phyloP scores from a whole-genome alignment of 1,284 basidiomycete genomes.

The Termitomyces sp. region DNA sequence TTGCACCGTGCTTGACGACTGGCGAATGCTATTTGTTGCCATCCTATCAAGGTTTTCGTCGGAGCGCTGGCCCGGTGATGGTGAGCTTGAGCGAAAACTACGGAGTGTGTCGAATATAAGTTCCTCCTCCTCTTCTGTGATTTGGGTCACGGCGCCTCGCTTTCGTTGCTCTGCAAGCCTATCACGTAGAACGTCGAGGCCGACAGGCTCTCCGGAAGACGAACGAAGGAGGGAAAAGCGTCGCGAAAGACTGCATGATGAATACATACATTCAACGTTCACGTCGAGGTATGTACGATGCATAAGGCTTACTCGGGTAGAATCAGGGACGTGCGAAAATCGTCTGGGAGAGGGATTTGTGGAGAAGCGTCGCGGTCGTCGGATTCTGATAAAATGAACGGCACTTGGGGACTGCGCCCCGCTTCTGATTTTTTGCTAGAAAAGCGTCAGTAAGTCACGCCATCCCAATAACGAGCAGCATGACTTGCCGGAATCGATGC shows the following conservation, averaged over 20 bases:
- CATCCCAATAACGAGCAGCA: slow-evolving; percentile 19
- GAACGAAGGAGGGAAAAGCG: slow-evolving; percentile 74
- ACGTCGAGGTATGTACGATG: slow-evolving; percentile 10
- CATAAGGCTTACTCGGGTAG: slow-evolving; percentile 63
- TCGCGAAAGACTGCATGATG: slow-evolving; percentile 57
- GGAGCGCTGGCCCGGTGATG: slow-evolving; percentile 29
- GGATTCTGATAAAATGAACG: slow-evolving; percentile 27
- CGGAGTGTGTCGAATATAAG: slow-evolving; percentile 74
- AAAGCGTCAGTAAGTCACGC: slow-evolving; percentile 15
- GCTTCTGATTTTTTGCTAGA: slow-evolving; percentile 62
- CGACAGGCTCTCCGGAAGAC: slow-evolving; percentile 56
- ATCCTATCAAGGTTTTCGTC: slow-evolving; percentile 28
- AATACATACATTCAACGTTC: slow-evolving; percentile 13
- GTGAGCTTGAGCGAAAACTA: slow-evolving; percentile 43
- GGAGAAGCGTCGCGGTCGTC: slow-evolving; percentile 37
- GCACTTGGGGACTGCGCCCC: slow-evolving; percentile 39
- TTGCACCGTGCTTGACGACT: slow-evolving; percentile 35
- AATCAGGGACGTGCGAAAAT: slow-evolving; percentile 79
- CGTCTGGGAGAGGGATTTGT: slow-evolving; percentile 58
- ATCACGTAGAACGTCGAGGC: slow-evolving; percentile 56
- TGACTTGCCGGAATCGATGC: slow-evolving; percentile 75
- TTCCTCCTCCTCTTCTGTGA: slow-evolving; percentile 76
- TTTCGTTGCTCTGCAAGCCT: slow-evolving; percentile 73
- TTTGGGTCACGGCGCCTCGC: slow-evolving; percentile 57
- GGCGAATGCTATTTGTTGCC: slow-evolving; percentile 35